Evolutionary conservation across 2,329 filamentous ascomycete genomes (phyloP), one percentile per base, ranked within the genome.

Genomic region (Penicillium capsulatum): DNA sequence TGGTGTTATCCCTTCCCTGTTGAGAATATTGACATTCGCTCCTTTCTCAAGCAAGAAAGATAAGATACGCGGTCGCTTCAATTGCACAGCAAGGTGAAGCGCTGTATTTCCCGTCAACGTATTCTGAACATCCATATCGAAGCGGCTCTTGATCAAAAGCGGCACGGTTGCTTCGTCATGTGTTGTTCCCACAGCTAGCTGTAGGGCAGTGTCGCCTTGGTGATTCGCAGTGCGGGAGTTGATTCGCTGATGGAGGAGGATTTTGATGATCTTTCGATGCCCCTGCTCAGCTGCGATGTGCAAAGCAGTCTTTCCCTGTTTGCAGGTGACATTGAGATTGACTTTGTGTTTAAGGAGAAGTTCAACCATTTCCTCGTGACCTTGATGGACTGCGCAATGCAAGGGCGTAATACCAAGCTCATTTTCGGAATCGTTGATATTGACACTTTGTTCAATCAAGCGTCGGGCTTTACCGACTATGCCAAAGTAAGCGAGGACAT

Each of bases 261-360:
- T 1, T 31, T 52, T 61, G 34, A 63, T 56, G 6, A 47, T 33
- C 34, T 55, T 58, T 2, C 58, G 40, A 4, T 61, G 50, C 5
- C 59, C 59, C 30, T 46, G 33, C 7, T 52, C 17, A 0, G 53
- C 44, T 3, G 54, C 63, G 31, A 60, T 35, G 26, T 64, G 60
- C 11, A 67, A 36, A 4, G 58, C 53, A 3, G 62, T 64, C 11
- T 59, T 56, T 0, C 58, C 61, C 27, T 63, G 14, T 32, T 45
- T 27, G 8, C 40, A 37, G n/a, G 40, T 35, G 0, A 56, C 53
- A 45, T 63, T 56, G 10, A 41, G 38, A 26, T 62, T 50, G 7
- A 54, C 59, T 14, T 42, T 44, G n/a, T 43, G 15, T 1, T 59
- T 48, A 1, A 63, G 54, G 3, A 64, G 30, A 0, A 64, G 44